These are phyloP conservation scores for Hansenula lynferdii DNA, from an alignment of 1,139 yeast species.

Conservation along the genomic window DNA sequence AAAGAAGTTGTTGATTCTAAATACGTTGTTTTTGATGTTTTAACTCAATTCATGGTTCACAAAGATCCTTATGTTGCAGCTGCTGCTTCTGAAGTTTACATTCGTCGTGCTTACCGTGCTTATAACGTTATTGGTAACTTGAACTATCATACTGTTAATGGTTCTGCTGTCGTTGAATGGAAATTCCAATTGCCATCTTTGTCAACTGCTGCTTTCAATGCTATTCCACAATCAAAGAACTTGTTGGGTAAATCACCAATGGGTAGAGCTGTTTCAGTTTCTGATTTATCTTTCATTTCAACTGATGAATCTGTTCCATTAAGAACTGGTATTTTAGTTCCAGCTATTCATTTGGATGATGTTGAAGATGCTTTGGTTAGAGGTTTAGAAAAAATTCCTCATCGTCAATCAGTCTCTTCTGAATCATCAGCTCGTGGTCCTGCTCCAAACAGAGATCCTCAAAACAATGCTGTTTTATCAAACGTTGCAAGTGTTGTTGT, in stretches of 20 bases:
- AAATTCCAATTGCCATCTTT: constrained; percentile 85
- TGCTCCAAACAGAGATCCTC: constrained; percentile 38
- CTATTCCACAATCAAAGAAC: constrained; percentile 49
- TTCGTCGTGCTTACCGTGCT: constrained; percentile 96
- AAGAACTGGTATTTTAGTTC: constrained; percentile 85
- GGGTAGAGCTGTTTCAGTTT: constrained; percentile 88
- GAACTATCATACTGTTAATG: constrained; percentile 53
- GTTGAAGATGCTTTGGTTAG: constrained; percentile 76
- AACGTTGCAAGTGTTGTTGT: constrained; percentile 83
- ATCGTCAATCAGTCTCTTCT: constrained; percentile 27
- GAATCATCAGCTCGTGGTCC: constrained; percentile 30
- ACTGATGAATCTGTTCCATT: constrained; percentile 56
- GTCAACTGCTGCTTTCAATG: constrained; percentile 72
- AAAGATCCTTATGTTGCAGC: constrained; percentile 84
- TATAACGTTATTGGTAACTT: constrained; percentile 82
- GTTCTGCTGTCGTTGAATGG: constrained; percentile 73
- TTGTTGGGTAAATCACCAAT: constrained; percentile 37
- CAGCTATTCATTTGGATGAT: constrained; percentile 83
- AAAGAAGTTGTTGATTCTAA: constrained; percentile 94
- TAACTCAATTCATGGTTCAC: constrained; percentile 84
- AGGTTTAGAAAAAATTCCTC: constrained; percentile 71
- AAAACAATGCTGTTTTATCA: constrained; percentile 39
- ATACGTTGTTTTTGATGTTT: constrained; percentile 93
- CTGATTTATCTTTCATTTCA: constrained; percentile 83
- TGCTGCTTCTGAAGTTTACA: constrained; percentile 96